phyloP scores from a whole-genome alignment of 257 asterid species.

The Oldenlandia corymbosa region DNA sequence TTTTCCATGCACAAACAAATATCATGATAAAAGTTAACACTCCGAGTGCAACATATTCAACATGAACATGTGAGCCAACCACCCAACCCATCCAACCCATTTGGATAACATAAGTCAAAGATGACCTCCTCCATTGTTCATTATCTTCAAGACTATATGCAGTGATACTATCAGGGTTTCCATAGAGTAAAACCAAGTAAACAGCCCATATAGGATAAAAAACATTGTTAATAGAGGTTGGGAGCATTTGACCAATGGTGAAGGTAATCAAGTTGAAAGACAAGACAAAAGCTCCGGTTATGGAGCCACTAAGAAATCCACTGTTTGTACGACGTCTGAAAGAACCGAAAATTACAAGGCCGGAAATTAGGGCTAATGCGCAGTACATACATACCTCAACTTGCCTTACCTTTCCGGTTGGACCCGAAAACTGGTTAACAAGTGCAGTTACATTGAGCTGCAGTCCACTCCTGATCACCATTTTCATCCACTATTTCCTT shows the following conservation, averaged over 20 bases:
- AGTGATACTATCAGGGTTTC: neutral
- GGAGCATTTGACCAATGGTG: slow-evolving; percentile 1
- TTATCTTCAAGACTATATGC: slow-evolving; percentile 6
- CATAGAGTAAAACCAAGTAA: neutral
- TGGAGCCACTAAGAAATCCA: neutral
- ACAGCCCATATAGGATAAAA: neutral
- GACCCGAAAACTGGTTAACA: neutral
- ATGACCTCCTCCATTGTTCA: slow-evolving; percentile 5
- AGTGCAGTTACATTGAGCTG: neutral
- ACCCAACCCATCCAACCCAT: neutral
- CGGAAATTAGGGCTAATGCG: neutral
- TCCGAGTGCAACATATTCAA: no score
- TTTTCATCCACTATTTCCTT: no score
- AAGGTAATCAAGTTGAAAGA: neutral
- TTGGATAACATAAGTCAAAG: neutral
- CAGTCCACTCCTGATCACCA: neutral
- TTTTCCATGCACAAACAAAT: neutral
- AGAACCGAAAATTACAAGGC: neutral
- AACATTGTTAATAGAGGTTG: no score
- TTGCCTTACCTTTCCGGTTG: neutral
- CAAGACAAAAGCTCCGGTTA: neutral
- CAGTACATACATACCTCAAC: slow-evolving; percentile 3
- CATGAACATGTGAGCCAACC: neutral
- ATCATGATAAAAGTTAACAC: neutral
- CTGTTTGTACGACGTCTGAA: slow-evolving; percentile 1